These are phyloP conservation scores for Phialophora verrucosa DNA, from an alignment of 2,329 filamentous ascomycete species.

Conservation along the genomic window DNA sequence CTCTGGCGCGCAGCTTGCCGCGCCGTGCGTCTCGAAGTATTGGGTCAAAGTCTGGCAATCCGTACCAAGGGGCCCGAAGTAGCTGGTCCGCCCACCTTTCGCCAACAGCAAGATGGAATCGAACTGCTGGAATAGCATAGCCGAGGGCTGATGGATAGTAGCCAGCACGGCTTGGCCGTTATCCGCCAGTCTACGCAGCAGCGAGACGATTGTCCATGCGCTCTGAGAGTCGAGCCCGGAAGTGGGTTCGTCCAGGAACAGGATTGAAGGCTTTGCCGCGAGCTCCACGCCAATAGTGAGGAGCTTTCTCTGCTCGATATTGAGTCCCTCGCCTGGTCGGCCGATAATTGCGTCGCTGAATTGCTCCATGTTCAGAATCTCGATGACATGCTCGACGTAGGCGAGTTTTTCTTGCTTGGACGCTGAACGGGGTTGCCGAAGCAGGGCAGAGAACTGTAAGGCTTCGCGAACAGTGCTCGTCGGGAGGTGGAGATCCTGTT, in stretches of 20 bases:
- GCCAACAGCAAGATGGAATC: conserved; percentile 67
- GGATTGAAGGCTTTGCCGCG: conserved; percentile 82
- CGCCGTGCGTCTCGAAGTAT: conserved; percentile 70
- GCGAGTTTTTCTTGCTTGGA: conserved; percentile 75
- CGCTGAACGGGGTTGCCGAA: conserved; percentile 79
- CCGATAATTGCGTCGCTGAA: conserved; percentile 89
- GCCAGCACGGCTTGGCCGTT: conserved; percentile 87
- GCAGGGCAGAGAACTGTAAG: conserved; percentile 79
- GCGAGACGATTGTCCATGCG: conserved; percentile 83
- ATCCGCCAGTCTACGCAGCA: conserved; percentile 85
- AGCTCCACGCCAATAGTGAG: conserved; percentile 92
- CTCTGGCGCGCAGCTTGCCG: conserved; percentile 59
- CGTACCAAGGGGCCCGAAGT: conserved; percentile 69
- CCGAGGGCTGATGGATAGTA: conserved; percentile 92
- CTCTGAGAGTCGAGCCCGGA: conserved; percentile 90
- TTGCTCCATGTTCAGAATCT: conserved; percentile 82
- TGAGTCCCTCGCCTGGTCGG: conserved; percentile 76
- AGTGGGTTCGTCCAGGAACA: conserved; percentile 92
- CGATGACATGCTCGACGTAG: conserved; percentile 87
- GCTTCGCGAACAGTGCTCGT: conserved; percentile 71
- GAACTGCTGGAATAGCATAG: conserved; percentile 86
- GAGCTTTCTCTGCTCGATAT: conserved; percentile 69
- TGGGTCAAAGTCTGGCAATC: conserved; percentile 61
- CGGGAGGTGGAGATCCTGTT: conserved; percentile 69
- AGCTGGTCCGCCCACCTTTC: conserved; percentile 68